Evolutionary conservation across 2,329 filamentous ascomycete species (phyloP).

Genomic region (Colletotrichum sp.): DNA sequence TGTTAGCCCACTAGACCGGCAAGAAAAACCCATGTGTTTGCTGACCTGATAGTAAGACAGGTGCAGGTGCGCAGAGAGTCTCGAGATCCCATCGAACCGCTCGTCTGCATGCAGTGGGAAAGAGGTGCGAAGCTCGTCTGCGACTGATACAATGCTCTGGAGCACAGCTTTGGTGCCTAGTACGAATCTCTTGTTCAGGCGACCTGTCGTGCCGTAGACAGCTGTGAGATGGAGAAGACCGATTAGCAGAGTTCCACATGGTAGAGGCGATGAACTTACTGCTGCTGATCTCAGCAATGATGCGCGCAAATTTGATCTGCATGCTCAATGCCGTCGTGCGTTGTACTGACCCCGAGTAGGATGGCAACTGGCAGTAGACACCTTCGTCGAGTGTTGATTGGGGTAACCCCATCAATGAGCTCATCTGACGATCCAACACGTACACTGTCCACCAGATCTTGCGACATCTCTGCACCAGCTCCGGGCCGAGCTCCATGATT

Average conservation of each 20-base stretch:
- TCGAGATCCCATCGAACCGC: conserved; percentile 35
- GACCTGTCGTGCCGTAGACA: conserved; percentile 33
- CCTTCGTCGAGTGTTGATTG: conserved; percentile 54
- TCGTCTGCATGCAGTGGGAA: conserved; percentile 35
- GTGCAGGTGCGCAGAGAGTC: conserved; percentile 36
- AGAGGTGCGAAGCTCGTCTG: conserved; percentile 32
- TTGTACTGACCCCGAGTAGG: conserved; percentile 30
- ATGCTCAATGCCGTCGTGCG: conserved; percentile 34
- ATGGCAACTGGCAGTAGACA: conserved; percentile 45
- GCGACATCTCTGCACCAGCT: conserved; percentile 48
- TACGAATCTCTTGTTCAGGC: conserved; percentile 33
- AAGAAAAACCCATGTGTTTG: too few species aligned
- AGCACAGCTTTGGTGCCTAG: conserved; percentile 34
- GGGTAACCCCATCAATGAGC: conserved; percentile 57
- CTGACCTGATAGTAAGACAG: conserved; percentile 37
- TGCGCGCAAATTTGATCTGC: conserved; percentile 35
- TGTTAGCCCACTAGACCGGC: background rate
- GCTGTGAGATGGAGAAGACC: conserved; percentile 11
- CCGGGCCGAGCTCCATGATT: conserved; percentile 41
- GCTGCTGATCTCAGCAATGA: conserved; percentile 35
- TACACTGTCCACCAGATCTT: conserved; percentile 62
- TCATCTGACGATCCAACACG: conserved; percentile 58
- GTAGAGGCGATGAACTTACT: conserved; percentile 20
- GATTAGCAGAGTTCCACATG: background rate
- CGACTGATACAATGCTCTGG: conserved; percentile 30